These are phyloP conservation scores for Sarocladium brachiariae DNA, from an alignment of 2,329 filamentous ascomycete species.

Conservation along the genomic window DNA sequence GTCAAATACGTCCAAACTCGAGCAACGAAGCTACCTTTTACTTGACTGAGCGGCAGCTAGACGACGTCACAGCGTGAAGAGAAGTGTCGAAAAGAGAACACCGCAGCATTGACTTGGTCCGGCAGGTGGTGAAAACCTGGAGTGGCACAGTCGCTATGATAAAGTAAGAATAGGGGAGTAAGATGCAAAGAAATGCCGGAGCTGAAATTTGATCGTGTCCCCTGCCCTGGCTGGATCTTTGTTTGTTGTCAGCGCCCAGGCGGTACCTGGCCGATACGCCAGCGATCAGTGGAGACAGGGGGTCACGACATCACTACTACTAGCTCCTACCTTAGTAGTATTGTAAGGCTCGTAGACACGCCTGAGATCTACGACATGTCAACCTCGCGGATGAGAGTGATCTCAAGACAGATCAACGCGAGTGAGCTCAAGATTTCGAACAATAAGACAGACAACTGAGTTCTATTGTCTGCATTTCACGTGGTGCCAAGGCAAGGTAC, in stretches of 20 bases:
- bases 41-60: conserved; percentile 5
- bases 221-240: too few species aligned
- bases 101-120: conserved; percentile 2
- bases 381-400: too few species aligned
- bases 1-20: not conserved
- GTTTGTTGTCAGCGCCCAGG: conserved; percentile 5
- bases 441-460: too few species aligned
- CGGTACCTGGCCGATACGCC: not conserved
- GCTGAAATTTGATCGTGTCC: conserved; percentile 9
- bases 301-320: too few species aligned
- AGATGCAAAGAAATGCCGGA: not conserved
- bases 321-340: too few species aligned
- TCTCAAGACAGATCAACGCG: too few species aligned
- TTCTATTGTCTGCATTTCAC: too few species aligned
- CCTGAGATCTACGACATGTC: too few species aligned
- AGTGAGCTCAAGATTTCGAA: too few species aligned
- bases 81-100: conserved; percentile 2
- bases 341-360: too few species aligned
- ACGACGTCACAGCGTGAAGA: conserved; percentile 7
- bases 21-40: not conserved
- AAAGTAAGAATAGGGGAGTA: not conserved
- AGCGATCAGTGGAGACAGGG: too few species aligned
- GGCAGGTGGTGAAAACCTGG: not conserved
- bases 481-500: too few species aligned
- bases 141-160: not conserved